Evolutionary conservation across 1,139 yeast species (phyloP).

Genomic region (Sugiyamaella castrensis): DNA sequence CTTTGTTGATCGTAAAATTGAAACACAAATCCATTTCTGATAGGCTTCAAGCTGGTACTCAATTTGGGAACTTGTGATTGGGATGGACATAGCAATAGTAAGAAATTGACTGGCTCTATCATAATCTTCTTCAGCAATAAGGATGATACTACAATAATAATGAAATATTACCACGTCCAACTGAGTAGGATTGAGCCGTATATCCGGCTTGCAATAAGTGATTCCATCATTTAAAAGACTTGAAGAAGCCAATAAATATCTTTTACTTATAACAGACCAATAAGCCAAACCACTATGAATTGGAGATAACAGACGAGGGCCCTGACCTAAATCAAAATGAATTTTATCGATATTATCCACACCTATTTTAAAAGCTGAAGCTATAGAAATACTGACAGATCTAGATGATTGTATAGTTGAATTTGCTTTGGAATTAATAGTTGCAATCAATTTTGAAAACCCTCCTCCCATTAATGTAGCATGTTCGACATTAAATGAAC

Average conservation of each 20-base stretch:
- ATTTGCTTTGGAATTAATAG: not conserved
- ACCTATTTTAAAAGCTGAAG: conserved; percentile 2
- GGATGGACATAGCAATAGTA: conserved; percentile 23
- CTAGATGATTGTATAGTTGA: not conserved
- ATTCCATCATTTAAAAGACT: not conserved
- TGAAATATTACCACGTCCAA: conserved; percentile 23
- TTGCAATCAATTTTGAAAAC: not conserved
- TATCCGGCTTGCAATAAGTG: conserved; percentile 3
- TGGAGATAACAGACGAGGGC: not conserved
- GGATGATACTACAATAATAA: conserved; percentile 27
- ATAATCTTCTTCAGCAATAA: conserved; percentile 22
- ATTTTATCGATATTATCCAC: not conserved
- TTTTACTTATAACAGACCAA: conserved; percentile 5
- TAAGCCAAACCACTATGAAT: conserved; percentile 9
- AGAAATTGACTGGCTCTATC: conserved; percentile 27
- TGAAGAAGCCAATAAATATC: conserved; percentile 1
- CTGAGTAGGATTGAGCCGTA: not conserved
- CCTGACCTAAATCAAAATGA: not conserved
- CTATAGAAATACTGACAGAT: not conserved
- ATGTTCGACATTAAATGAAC: conserved; percentile 10
- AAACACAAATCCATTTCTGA: conserved; percentile 9
- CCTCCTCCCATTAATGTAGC: not conserved
- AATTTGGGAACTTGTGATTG: not conserved
- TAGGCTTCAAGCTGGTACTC: not conserved
- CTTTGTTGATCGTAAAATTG: not conserved